Evolutionary conservation across 306 rosid genomes (phyloP), one percentile per base, ranked within the genome.

Genomic region (Glycine tomentella): DNA sequence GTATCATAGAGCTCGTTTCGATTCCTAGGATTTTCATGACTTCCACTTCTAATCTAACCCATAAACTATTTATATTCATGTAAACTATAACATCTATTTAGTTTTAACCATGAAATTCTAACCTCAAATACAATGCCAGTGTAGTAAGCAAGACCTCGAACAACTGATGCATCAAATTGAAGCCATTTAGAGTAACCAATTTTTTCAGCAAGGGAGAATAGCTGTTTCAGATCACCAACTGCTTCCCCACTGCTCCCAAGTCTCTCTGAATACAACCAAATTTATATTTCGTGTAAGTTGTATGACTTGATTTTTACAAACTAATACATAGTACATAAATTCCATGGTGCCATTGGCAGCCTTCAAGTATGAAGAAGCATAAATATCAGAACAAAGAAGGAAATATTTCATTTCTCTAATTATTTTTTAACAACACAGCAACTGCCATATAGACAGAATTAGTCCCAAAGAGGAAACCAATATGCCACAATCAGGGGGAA

Each of bases 91-190:
- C 46, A 50, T 59, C 15, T 56, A 65, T 65, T 63, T 14, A 66
- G 64, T 49, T 64, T 63, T 55, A 66, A 64, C 16, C 31, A 63
- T 16, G 61, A 53, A 83, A 69, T 58, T 79, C 93, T 86, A 74
- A 95, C 99, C 99, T 93, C 98, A 20, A 95, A 93, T 69, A 95
- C 98, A 79, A 95, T 85, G 66, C 98, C 98, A 12, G 99, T 95
- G 88, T 95, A 95, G 86, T 93, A 95, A 49, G 97, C 98, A 84
- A 95, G 97, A 82, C 99, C 99, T 69, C 99, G 98, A 69, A 93
- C 98, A 89, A 95, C 84, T 70, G 99, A 93, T 3, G 94, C 98
- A 63, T 95, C 99, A 85, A 95, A 91, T 40, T 95, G 98, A 86
- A 95, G 88, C 99, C 98, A 95, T 56, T 93, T 92, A 36, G 93